These are phyloP conservation scores for Coniochaeta ligniaria DNA, from an alignment of 2,329 filamentous ascomycete genomes.

Conservation along the genomic window DNA sequence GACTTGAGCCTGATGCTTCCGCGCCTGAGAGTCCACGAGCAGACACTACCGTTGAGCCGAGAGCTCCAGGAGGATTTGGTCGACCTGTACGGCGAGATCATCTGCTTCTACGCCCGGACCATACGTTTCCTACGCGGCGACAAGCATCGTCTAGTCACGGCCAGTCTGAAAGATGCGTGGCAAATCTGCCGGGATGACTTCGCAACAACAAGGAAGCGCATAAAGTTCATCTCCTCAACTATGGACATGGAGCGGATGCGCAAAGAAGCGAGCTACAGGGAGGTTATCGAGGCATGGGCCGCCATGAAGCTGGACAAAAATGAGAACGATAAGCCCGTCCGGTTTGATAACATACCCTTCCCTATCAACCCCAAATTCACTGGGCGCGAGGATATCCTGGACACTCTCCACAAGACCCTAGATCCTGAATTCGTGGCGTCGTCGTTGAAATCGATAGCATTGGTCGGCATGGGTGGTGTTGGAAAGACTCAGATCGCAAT, in stretches of 20 bases:
- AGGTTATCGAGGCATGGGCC: background rate
- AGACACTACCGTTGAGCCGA: background rate
- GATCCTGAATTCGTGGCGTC: background rate
- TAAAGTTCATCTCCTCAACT: background rate
- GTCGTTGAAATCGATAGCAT: background rate
- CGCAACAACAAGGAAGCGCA: background rate
- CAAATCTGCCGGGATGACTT: background rate
- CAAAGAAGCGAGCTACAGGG: background rate
- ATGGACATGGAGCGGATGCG: background rate
- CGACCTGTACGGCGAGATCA: background rate
- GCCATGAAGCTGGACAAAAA: background rate
- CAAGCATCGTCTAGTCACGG: too few relatives aligned
- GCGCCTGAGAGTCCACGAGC: background rate
- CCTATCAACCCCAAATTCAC: background rate
- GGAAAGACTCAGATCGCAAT: background rate
- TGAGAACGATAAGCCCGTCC: background rate
- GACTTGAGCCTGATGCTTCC: background rate
- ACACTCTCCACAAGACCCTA: background rate
- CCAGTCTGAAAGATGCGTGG: background rate
- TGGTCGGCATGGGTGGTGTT: background rate
- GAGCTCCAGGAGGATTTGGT: background rate
- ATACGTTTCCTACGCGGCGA: background rate
- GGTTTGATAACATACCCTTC: background rate
- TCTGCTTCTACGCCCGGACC: background rate
- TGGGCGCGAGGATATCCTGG: background rate